Percentiles rank a stretch among this genome's conserved stretches.
phyloP scores from a whole-genome alignment of 2,329 filamentous ascomycete genomes.

The Pseudopyricularia javanii region DNA sequence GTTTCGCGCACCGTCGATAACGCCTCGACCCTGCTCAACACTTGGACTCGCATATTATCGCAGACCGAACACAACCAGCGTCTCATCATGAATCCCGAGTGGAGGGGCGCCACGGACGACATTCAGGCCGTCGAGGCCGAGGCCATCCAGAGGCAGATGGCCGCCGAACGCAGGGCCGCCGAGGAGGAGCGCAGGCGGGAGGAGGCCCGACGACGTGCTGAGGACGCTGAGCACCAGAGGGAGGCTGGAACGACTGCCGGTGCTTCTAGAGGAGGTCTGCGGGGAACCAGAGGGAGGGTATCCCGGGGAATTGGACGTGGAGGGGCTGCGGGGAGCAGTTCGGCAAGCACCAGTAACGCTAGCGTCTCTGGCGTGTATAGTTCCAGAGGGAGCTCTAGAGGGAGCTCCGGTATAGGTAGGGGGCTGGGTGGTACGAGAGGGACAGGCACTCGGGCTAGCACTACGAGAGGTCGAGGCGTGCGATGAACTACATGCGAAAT shows the following conservation, averaged over 20 bases:
- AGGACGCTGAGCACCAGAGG: conserved; percentile 44
- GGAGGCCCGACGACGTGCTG: conserved; percentile 50
- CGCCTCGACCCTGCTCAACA: conserved; percentile 80
- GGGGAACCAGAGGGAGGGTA: background rate
- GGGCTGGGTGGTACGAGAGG: conserved; percentile 36
- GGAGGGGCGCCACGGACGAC: conserved; percentile 83
- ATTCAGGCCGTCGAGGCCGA: conserved; percentile 79
- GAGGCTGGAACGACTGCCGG: conserved; percentile 17
- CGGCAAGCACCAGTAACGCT: conserved; percentile 5
- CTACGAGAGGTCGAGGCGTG: conserved; percentile 17
- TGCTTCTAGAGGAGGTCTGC: background rate
- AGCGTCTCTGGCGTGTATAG: conserved; percentile 17
- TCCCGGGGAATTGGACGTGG: background rate
- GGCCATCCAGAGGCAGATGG: conserved; percentile 58
- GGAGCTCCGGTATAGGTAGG: conserved; percentile 29
- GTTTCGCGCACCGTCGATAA: conserved; percentile 78
- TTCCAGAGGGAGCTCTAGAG: conserved; percentile 19
- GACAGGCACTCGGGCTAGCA: conserved; percentile 35
- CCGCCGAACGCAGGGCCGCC: conserved; percentile 60
- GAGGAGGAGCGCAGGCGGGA: conserved; percentile 72
- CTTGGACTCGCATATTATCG: conserved; percentile 90
- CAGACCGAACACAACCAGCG: conserved; percentile 97
- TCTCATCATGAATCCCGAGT: conserved; percentile 74
- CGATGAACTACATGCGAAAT: conserved; percentile 3
- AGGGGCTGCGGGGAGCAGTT: background rate